Percentiles rank a stretch among this genome's conserved stretches.
Conservation (phyloP, 441 rosid genomes). For the Biscutella laevigata region DNA sequence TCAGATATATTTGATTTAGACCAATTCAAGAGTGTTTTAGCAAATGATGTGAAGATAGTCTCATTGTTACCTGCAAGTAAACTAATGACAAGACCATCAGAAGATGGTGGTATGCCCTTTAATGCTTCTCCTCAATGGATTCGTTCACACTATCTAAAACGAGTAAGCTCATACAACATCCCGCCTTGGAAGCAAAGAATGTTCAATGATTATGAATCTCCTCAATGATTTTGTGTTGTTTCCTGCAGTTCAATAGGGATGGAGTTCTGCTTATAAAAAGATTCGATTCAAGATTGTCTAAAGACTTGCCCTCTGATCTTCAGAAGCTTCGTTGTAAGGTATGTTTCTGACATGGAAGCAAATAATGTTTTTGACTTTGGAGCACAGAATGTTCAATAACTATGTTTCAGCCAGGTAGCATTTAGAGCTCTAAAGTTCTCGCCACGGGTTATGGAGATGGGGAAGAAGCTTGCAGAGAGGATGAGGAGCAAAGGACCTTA, state of each 20-base stretch:
- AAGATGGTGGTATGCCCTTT: conserved; percentile 64
- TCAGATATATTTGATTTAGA: conserved; percentile 88
- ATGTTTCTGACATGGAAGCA: conserved; percentile 1
- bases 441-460: conserved; percentile 56
- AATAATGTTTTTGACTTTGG: neutral
- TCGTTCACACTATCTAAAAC: conserved; percentile 66
- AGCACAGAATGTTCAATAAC: too few relatives aligned
- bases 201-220: neutral
- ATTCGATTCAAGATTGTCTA: conserved; percentile 83
- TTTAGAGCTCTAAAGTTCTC: conserved; percentile 74
- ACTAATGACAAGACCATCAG: conserved; percentile 73
- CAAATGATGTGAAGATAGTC: conserved; percentile 65
- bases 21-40: conserved; percentile 72
- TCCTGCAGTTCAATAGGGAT: conserved; percentile 63
- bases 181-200: neutral
- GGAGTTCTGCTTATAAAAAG: conserved; percentile 84
- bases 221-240: neutral
- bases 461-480: conserved; percentile 66
- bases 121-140: conserved; percentile 85
- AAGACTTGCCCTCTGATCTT: conserved; percentile 83
- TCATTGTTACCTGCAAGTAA: conserved; percentile 78
- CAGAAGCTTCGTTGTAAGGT: conserved; percentile 97
- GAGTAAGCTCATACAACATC: conserved; percentile 36
- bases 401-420: too few relatives aligned
- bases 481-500: conserved; percentile 81